These are phyloP conservation scores for Collariella sp. DNA, from an alignment of 495 filamentous ascomycete genomes.

Conservation along the genomic window DNA sequence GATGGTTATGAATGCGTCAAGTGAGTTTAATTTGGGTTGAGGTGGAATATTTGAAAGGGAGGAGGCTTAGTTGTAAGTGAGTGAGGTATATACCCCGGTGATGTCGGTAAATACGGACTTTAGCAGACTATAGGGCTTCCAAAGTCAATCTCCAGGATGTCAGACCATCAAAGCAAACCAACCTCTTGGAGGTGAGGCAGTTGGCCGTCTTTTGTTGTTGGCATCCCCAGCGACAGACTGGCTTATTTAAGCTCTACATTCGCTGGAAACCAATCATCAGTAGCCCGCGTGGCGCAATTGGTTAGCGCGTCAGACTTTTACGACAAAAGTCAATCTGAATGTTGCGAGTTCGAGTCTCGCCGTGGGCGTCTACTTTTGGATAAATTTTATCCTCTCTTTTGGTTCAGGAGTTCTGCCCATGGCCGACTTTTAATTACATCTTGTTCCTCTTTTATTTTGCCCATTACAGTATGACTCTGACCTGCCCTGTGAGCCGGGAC, in stretches of 20 bases:
- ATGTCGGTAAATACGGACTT: background rate
- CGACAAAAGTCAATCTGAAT: constrained; percentile 17
- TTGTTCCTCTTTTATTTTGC: background rate
- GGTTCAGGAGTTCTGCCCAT: background rate
- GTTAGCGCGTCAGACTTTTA: constrained; percentile 28
- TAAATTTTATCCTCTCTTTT: background rate
- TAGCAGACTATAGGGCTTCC: too few relatives aligned
- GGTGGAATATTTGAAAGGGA: background rate
- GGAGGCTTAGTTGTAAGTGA: background rate
- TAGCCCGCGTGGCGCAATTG: constrained; percentile 22
- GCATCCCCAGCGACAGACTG: background rate
- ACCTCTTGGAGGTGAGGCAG: background rate
- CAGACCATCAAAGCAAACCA: background rate
- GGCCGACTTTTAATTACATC: background rate
- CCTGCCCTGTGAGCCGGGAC: too few relatives aligned
- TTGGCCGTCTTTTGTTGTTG: background rate
- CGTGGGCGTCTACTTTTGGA: constrained; percentile 7
- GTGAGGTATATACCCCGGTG: constrained; percentile 1
- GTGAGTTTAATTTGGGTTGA: constrained; percentile 84
- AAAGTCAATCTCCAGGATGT: too few relatives aligned
- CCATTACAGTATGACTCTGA: too few relatives aligned
- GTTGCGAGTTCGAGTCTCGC: constrained; percentile 28
- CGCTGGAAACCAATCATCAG: background rate
- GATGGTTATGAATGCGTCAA: constrained; percentile 61
- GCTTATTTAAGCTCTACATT: background rate